Percentiles rank a stretch among this genome's conserved stretches.
Conservation (phyloP, 1,284 basidiomycete species). For the Fomitopsis betulina region DNA sequence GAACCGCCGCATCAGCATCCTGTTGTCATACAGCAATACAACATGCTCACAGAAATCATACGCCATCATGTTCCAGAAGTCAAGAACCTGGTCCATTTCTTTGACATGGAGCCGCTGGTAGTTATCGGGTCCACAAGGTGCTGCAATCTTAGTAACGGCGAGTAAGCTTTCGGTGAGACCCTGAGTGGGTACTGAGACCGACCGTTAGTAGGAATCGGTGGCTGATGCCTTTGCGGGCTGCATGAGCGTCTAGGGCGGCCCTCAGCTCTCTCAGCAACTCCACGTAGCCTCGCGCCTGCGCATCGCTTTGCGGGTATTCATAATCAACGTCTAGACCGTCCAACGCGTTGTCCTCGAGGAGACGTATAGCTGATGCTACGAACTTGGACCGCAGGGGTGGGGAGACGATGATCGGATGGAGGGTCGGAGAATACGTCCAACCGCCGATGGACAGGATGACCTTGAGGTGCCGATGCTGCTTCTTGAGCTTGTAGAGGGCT, state of each 20-base stretch:
- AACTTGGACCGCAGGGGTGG: constrained; percentile 67
- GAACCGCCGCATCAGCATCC: neutral
- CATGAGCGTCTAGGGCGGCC: constrained; percentile 63
- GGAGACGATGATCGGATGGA: constrained; percentile 73
- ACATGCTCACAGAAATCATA: constrained; percentile 67
- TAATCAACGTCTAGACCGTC: constrained; percentile 82
- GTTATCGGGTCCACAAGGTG: constrained; percentile 88
- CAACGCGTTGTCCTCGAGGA: constrained; percentile 71
- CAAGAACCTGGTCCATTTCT: constrained; percentile 86
- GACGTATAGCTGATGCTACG: constrained; percentile 69
- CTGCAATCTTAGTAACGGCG: constrained; percentile 70
- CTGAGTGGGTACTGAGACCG: constrained; percentile 21
- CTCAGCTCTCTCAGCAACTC: constrained; percentile 69
- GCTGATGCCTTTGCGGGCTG: constrained; percentile 48
- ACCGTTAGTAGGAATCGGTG: constrained; percentile 77
- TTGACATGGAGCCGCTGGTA: constrained; percentile 73
- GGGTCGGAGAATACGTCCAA: constrained; percentile 82
- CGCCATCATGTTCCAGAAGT: constrained; percentile 98
- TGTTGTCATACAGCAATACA: neutral
- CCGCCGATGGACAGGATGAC: constrained; percentile 86
- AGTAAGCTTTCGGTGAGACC: neutral
- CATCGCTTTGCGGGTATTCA: constrained; percentile 74
- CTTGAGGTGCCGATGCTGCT: constrained; percentile 81
- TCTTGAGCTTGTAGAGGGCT: constrained; percentile 87
- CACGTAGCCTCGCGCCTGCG: constrained; percentile 71